Evolutionary conservation across 2,329 filamentous ascomycete genomes (phyloP).

Genomic region (Leptodontidium sp.): DNA sequence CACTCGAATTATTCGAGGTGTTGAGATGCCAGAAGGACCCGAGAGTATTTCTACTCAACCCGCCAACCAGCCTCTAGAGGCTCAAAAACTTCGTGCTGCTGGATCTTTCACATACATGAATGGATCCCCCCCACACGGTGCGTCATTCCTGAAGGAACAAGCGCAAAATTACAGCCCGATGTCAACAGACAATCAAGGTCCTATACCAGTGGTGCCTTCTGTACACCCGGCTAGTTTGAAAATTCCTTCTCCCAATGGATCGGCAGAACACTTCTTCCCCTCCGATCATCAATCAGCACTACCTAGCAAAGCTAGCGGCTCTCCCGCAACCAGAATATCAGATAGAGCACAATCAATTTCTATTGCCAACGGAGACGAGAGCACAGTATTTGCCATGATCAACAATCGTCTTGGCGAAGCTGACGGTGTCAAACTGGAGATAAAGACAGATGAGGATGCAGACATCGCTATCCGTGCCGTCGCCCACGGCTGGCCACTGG

Average conservation of each 20-base stretch:
- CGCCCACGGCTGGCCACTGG: neutral
- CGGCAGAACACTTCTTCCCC: neutral
- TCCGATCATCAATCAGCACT: conserved; percentile 1
- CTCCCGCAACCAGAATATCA: neutral
- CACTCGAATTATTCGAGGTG: neutral
- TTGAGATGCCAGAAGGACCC: neutral
- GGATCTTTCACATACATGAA: neutral
- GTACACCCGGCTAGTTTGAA: neutral
- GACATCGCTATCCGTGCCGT: neutral
- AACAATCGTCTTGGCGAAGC: neutral
- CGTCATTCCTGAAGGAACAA: neutral
- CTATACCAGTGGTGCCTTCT: neutral
- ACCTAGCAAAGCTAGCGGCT: neutral
- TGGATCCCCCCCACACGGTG: neutral
- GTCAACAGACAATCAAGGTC: neutral
- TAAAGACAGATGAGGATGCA: conserved; percentile 1
- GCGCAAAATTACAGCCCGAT: neutral
- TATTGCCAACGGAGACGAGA: conserved; percentile 2
- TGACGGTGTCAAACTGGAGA: neutral
- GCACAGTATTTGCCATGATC: conserved; percentile 3
- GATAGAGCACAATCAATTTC: neutral
- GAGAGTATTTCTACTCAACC: neutral
- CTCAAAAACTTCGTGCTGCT: neutral
- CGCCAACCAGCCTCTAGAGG: neutral
- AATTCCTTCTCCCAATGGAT: neutral